Conservation (phyloP, 306 rosid genomes). For the Quercus agrifolia region DNA sequence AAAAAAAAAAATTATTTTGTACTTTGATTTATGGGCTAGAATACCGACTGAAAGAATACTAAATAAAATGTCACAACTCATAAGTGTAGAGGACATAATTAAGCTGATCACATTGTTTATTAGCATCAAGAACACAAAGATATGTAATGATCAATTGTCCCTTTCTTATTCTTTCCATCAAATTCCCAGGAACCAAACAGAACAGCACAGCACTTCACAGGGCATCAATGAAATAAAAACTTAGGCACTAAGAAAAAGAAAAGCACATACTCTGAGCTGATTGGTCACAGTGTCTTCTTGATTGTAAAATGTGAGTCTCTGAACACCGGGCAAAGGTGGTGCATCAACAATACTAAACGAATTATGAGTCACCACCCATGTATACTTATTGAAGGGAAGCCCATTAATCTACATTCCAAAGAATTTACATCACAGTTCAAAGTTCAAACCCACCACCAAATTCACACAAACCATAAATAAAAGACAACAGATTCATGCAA, state of each 20-base stretch:
- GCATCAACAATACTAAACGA: slow-evolving; percentile 90
- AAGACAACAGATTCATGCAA: not conserved
- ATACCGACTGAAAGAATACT: not conserved
- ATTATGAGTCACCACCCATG: slow-evolving; percentile 92
- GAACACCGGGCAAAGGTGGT: slow-evolving; percentile 63
- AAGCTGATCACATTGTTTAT: not conserved
- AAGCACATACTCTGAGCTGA: slow-evolving; percentile 62
- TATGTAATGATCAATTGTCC: slow-evolving; percentile 1
- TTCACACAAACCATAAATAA: not conserved
- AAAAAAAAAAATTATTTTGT: not conserved
- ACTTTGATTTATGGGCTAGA: not conserved
- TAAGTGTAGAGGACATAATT: not conserved
- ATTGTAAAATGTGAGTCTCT: slow-evolving; percentile 81
- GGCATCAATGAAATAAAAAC: not conserved
- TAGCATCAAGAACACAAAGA: not conserved
- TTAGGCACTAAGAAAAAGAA: not conserved
- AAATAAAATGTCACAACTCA: slow-evolving; percentile 18
- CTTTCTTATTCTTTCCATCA: not conserved
- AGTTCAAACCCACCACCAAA: not conserved
- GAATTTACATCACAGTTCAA: not conserved
- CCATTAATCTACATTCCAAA: slow-evolving; percentile 55
- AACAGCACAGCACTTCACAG: no score
- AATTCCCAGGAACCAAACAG: not conserved
- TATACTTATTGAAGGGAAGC: slow-evolving; percentile 83
- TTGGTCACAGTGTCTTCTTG: slow-evolving; percentile 94